A percentile compares a stretch with the other conserved stretches of the same genome.
phyloP scores from a whole-genome alignment of 2,329 filamentous ascomycete species.

The Arthroderma uncinatum region DNA sequence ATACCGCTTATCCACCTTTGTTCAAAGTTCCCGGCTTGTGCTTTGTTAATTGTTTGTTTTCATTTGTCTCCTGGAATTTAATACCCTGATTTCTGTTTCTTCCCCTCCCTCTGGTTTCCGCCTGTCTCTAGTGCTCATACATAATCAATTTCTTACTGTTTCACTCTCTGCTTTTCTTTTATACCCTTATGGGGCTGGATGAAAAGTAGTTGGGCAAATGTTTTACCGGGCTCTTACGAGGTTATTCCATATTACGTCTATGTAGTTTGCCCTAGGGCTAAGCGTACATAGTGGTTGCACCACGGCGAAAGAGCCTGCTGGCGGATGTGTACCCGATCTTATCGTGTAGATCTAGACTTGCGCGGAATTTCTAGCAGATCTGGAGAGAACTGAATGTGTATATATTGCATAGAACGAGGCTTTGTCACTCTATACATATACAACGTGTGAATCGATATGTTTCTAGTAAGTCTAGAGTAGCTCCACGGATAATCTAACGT shows the following conservation, averaged over 20 bases:
- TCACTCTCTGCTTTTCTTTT: neutral
- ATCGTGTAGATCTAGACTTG: no score
- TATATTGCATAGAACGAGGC: no score
- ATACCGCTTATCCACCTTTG: neutral
- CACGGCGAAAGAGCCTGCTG: no score
- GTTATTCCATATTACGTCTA: no score
- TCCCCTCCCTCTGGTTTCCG: neutral
- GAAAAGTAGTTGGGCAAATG: neutral
- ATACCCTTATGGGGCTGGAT: neutral
- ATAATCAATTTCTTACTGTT: constrained; percentile 1
- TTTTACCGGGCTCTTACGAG: neutral
- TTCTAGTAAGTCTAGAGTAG: neutral
- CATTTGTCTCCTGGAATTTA: neutral
- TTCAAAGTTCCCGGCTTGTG: neutral
- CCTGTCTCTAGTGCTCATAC: neutral
- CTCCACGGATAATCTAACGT: neutral
- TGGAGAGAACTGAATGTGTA: no score
- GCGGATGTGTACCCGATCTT: no score
- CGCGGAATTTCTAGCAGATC: no score
- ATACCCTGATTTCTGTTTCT: neutral
- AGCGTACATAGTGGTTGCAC: no score
- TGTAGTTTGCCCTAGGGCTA: no score
- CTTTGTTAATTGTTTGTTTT: neutral
- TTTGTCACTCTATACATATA: no score
- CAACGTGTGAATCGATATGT: no score